Base-by-base conservation (phyloP, 345 rosid genomes). In the Aegle marmelos region DNA sequence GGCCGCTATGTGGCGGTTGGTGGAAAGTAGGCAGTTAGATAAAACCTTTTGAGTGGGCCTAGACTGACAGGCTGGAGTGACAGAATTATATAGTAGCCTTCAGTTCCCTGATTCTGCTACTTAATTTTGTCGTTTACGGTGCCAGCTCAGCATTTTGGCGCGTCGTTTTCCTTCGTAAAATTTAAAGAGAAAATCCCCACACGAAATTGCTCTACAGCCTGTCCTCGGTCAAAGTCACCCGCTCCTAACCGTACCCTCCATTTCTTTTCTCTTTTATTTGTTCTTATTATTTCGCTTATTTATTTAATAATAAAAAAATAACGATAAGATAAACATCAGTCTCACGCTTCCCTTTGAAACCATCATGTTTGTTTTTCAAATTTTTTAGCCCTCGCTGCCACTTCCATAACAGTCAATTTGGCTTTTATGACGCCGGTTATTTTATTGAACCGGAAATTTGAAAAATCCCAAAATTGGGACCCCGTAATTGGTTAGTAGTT, bases 21-120 rank as follows among this genome's bases (percentile, higher is more conserved):
- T 69, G 22, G 45, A 70, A 4, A 22, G 78, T 37, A 74, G 85
- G 88, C 82, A 77, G 89, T 83, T 82, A 72, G 66, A 30, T 70
- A 24, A 34, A 30, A 50, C 37, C 6, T 64, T 30, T 56, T 0
- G 27, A 61, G 79, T 36, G 82, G 85, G 79, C 78, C 76, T 11
- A 22, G 24, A 5, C 62, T 75, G 82, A 79, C 91, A 91, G 87
- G 76, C 91, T 88, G 91, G 87, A 87, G 87, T 74, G 89, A 82
- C 87, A 85, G 73, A 72, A 73, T 74, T 37, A 56, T 68, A 72
- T 65, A 74, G 80, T 85, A 80, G 77, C 87, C 85, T 77, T 78
- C 82, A 79, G 79, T 79, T 78, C 85, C 75, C 81, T 74, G 76
- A 79, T 85, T 83, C 86, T 79, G 85, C 85, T 78, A 63, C 82